Conservation (phyloP, 1,284 basidiomycete species). For the Cutaneotrichosporon spelunceum region DNA sequence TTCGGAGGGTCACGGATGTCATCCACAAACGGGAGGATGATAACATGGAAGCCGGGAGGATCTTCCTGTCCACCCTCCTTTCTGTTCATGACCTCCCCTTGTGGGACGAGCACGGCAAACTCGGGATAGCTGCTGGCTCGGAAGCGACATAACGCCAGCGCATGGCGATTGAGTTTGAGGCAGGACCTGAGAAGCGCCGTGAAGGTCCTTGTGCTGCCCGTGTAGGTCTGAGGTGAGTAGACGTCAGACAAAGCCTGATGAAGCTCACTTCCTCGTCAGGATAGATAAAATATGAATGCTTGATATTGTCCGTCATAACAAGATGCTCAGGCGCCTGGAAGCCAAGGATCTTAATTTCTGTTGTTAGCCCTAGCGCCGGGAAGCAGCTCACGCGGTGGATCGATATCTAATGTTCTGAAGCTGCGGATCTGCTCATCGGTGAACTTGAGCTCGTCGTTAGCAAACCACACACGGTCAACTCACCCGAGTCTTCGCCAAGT, state of each 20-base stretch:
- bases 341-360: conserved; percentile 77
- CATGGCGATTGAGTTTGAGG: conserved; percentile 76
- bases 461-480: conserved; percentile 30
- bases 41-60: conserved; percentile 88
- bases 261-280: conserved; percentile 76
- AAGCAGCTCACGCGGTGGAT: conserved; percentile 61
- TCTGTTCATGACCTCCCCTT: conserved; percentile 72
- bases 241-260: too few species aligned
- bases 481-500: conserved; percentile 49
- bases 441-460: conserved; percentile 65
- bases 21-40: conserved; percentile 87
- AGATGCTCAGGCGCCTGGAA: conserved; percentile 77
- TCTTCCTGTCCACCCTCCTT: conserved; percentile 66
- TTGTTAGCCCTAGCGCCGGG: background rate
- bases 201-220: conserved; percentile 89
- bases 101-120: conserved; percentile 83
- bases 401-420: conserved; percentile 71
- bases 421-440: conserved; percentile 75
- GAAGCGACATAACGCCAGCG: conserved; percentile 67
- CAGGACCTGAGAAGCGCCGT: conserved; percentile 80
- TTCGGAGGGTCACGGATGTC: conserved; percentile 76
- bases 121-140: conserved; percentile 70
- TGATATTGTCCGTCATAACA: conserved; percentile 80
- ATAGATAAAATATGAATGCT: conserved; percentile 86
- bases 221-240: conserved; percentile 55